Evolutionary conservation across 208 protist species (phyloP), one percentile per base, ranked within the genome.

Genomic region (Crithidia thermophila): DNA sequence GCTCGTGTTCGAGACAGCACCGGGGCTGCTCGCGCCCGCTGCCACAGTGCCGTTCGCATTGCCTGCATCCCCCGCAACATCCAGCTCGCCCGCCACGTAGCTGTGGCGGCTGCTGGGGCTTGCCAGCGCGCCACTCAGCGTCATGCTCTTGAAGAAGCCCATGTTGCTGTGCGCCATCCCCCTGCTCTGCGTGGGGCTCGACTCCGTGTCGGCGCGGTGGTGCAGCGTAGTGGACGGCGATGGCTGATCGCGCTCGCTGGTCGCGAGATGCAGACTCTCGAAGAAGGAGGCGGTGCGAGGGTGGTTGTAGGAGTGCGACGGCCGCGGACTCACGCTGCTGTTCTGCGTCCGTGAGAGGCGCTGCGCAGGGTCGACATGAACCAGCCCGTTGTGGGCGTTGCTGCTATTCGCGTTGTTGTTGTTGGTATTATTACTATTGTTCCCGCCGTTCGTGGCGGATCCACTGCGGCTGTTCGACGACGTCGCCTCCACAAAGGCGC

Each of bases 41-140:
- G n/a, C n/a, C n/a, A n/a, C n/a, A n/a, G n/a, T n/a, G n/a, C n/a
- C n/a, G n/a, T n/a, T n/a, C n/a, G n/a, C n/a, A n/a, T n/a, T n/a
- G n/a, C n/a, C n/a, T n/a, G n/a, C n/a, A n/a, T 43, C 53, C 8
- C 27, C 31, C 1, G 1, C 56, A 4, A 23, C 40, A 2, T 62
- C 57, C 25, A 23, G 11, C 42, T 62, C 57, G n/a, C 57, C 51
- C 57, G 28, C 10, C 42, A n/a, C 57, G n/a, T 49, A 40, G 30
- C 37, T 34, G 40, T 62, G 40, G 4, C 57, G 57, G n/a, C 23
- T 62, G 42, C 39, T 30, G 6, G 30, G 13, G 1, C 57, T 30
- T 28, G 14, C 9, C 11, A 51, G 25, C 37, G 4, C n/a, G n/a
- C 57, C 18, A 20, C 36, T 62, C 31, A 60, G n/a, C 39, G 39